These are phyloP conservation scores for Botrytis medusae DNA, from an alignment of 2,329 filamentous ascomycete genomes.

Conservation along the genomic window DNA sequence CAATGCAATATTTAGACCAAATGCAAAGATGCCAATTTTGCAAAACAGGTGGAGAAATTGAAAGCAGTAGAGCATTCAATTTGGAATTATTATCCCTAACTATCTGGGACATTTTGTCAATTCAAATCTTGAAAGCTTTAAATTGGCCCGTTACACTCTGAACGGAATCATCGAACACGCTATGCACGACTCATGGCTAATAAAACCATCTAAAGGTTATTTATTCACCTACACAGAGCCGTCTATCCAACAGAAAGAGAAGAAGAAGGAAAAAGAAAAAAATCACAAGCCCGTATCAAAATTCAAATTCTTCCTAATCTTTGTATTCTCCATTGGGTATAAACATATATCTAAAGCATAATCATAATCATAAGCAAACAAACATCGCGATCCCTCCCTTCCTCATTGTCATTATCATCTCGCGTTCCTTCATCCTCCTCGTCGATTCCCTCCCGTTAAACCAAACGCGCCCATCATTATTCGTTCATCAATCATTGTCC, in stretches of 20 bases:
- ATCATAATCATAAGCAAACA: not conserved
- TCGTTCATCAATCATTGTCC: not conserved
- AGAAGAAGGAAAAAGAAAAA: accelerated
- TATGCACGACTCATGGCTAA: not conserved
- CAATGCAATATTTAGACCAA: not conserved
- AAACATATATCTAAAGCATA: constrained; percentile 12
- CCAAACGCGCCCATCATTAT: not conserved
- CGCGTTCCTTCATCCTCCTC: not conserved
- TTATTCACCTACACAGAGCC: too few species aligned
- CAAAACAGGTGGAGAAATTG: not conserved
- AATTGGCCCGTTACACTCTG: not conserved
- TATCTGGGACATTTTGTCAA: not conserved
- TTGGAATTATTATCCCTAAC: not conserved
- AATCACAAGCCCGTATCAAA: not conserved
- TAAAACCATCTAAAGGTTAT: not conserved
- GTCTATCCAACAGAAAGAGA: too few species aligned
- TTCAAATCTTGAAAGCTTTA: not conserved
- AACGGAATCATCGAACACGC: not conserved
- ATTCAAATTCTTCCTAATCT: constrained; percentile 1
- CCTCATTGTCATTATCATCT: not conserved
- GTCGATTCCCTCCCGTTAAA: too few species aligned
- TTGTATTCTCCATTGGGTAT: constrained; percentile 14
- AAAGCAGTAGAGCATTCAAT: not conserved
- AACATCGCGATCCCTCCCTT: not conserved
- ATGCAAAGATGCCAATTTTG: not conserved